Percentiles rank a stretch among this genome's conserved stretches.
These are phyloP conservation scores for Toxicodendron radicans DNA, from an alignment of 345 rosid genomes.

Conservation along the genomic window DNA sequence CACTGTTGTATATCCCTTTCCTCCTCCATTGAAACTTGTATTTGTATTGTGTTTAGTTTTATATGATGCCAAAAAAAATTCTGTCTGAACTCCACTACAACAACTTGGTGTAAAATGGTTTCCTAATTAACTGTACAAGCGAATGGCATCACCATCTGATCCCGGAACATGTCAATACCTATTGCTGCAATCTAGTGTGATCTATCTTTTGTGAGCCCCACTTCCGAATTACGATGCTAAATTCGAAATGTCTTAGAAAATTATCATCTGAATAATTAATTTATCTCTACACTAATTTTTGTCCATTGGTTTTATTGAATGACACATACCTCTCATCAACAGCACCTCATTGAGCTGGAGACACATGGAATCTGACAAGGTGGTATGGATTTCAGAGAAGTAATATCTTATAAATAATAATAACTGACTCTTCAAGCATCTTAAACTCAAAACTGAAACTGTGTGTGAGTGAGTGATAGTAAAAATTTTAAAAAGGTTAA, in stretches of 20 bases:
- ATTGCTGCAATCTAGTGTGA: constrained; percentile 35
- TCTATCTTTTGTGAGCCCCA: constrained; percentile 32
- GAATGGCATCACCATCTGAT: constrained; percentile 50
- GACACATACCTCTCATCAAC: constrained; percentile 50
- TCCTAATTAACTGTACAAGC: constrained; percentile 24
- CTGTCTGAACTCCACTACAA: constrained; percentile 47
- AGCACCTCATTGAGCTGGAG: constrained; percentile 47
- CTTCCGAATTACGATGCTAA: constrained; percentile 46
- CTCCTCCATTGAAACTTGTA: constrained; percentile 39
- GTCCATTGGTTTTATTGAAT: constrained; percentile 37
- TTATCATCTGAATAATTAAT: constrained; percentile 9
- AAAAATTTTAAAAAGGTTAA: neutral
- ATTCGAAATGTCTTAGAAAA: constrained; percentile 30
- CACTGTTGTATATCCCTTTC: constrained; percentile 46
- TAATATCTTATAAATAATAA: constrained; percentile 29
- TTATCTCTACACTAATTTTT: constrained; percentile 21
- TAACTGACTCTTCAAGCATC: constrained; percentile 27
- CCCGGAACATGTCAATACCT: constrained; percentile 41
- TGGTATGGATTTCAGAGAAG: constrained; percentile 45
- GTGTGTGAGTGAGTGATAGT: no score
- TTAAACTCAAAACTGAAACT: constrained; percentile 6
- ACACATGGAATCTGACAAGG: constrained; percentile 61
- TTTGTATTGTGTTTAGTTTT: constrained; percentile 25
- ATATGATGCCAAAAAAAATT: constrained; percentile 20
- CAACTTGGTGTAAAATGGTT: constrained; percentile 31